Evolutionary conservation across 2,329 filamentous ascomycete genomes (phyloP).

Genomic region (Juglanconis oblonga): DNA sequence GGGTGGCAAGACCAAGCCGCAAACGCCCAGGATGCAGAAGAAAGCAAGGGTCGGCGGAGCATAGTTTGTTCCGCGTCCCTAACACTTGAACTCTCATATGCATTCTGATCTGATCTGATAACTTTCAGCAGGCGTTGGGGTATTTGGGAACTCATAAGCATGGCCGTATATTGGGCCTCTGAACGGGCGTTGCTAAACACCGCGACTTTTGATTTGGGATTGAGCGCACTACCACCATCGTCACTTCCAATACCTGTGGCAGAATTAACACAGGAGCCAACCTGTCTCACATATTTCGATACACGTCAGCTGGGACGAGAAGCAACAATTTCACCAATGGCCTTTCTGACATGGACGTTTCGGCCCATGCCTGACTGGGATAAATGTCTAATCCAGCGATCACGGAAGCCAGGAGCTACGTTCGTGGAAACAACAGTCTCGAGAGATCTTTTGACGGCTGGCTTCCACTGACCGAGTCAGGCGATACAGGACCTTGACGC

Average conservation of each 20-base stretch:
- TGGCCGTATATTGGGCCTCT: slow-evolving; percentile 1
- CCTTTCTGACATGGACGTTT: not conserved
- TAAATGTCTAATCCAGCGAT: not conserved
- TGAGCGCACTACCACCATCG: not conserved
- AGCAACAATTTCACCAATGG: not conserved
- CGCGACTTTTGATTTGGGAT: not conserved
- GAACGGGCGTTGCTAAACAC: not conserved
- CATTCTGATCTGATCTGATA: not conserved
- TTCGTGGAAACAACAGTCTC: not conserved
- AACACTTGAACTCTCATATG: not conserved
- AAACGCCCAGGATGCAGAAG: slow-evolving; percentile 56
- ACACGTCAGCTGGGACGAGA: not conserved
- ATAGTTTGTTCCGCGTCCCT: not conserved
- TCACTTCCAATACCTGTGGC: not conserved
- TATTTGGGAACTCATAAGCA: slow-evolving; percentile 9
- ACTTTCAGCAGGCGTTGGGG: slow-evolving; percentile 14
- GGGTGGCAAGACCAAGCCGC: slow-evolving; percentile 47
- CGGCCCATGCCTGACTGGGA: not conserved
- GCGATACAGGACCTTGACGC: not conserved
- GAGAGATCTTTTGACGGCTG: not conserved
- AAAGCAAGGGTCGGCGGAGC: slow-evolving; percentile 46
- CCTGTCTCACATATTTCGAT: not conserved
- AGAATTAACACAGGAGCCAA: not conserved
- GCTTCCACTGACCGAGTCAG: not conserved
- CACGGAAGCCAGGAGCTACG: not conserved